phyloP scores from a whole-genome alignment of 2,329 filamentous ascomycete species.

The Lachnellula cervina region DNA sequence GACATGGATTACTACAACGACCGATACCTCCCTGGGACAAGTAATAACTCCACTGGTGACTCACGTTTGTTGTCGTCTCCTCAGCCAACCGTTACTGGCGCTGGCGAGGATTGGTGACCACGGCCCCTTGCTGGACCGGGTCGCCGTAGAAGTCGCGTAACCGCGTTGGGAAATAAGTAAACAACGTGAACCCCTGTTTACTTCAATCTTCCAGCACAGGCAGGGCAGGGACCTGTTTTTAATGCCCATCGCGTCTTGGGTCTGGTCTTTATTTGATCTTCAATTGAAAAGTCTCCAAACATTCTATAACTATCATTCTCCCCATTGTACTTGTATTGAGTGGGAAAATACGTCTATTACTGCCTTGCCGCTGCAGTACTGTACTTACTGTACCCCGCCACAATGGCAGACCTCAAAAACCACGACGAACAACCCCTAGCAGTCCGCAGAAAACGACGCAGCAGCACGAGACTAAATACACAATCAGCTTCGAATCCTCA shows the following conservation, averaged over 20 bases:
- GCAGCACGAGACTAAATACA: conserved; percentile 25
- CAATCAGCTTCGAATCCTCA: conserved; percentile 10
- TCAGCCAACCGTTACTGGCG: conserved; percentile 9
- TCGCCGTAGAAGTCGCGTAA: conserved; percentile 31
- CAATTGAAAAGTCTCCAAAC: not conserved
- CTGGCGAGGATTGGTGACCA: not conserved
- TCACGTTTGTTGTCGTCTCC: conserved; percentile 10
- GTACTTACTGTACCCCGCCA: conserved; percentile 2
- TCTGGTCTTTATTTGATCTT: not conserved
- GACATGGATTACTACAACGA: not conserved
- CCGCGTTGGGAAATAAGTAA: conserved; percentile 42
- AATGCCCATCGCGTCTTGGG: not conserved
- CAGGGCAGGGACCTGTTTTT: not conserved
- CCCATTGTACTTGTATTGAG: not conserved
- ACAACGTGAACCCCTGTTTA: conserved; percentile 32
- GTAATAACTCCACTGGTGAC: not conserved
- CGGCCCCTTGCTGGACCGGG: conserved; percentile 4
- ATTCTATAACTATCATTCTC: not conserved
- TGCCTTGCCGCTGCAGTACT: not conserved
- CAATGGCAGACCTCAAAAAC: conserved; percentile 22
- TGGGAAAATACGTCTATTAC: not conserved
- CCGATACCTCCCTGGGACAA: not conserved
- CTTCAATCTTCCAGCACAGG: not conserved
- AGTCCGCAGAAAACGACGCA: conserved; percentile 49
- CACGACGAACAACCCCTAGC: conserved; percentile 47